Conservation (phyloP, 1,284 basidiomycete genomes). For the Peniophora sp. region DNA sequence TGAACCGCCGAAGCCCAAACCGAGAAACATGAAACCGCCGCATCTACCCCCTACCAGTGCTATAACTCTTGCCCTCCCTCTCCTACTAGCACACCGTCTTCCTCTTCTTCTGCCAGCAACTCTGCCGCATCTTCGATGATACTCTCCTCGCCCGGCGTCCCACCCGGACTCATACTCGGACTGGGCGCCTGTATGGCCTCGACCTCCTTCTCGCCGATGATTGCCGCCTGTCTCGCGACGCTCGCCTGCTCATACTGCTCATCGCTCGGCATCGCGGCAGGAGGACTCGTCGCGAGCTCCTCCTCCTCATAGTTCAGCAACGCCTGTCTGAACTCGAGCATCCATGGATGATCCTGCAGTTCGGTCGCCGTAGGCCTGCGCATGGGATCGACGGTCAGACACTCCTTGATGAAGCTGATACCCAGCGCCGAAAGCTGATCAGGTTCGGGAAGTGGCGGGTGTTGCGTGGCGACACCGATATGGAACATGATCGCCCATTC, state of each 20-base stretch:
- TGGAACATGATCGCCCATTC: constrained; percentile 99
- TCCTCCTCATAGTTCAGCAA: constrained; percentile 60
- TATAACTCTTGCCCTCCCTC: too few relatives aligned
- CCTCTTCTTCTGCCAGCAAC: too few relatives aligned
- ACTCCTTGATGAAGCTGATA: constrained; percentile 91
- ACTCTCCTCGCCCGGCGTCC: too few relatives aligned
- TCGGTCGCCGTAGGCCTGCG: constrained; percentile 81
- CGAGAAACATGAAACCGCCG: too few relatives aligned
- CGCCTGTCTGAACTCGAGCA: constrained; percentile 70
- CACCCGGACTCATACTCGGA: neutral
- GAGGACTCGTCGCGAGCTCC: constrained; percentile 46
- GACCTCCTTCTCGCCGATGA: constrained; percentile 52
- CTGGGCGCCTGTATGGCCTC: constrained; percentile 34
- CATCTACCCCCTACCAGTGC: too few relatives aligned
- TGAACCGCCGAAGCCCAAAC: too few relatives aligned
- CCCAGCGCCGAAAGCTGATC: constrained; percentile 85
- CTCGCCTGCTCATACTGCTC: constrained; percentile 40
- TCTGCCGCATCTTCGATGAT: too few relatives aligned
- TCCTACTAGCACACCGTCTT: too few relatives aligned
- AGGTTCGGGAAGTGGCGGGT: constrained; percentile 90
- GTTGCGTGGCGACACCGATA: constrained; percentile 94
- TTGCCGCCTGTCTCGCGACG: constrained; percentile 49
- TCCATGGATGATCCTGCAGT: constrained; percentile 88
- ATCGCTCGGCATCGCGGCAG: constrained; percentile 36
- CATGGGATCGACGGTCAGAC: constrained; percentile 84